Conservation (phyloP, 768 basidiomycete genomes). For the Inosperma sp. region DNA sequence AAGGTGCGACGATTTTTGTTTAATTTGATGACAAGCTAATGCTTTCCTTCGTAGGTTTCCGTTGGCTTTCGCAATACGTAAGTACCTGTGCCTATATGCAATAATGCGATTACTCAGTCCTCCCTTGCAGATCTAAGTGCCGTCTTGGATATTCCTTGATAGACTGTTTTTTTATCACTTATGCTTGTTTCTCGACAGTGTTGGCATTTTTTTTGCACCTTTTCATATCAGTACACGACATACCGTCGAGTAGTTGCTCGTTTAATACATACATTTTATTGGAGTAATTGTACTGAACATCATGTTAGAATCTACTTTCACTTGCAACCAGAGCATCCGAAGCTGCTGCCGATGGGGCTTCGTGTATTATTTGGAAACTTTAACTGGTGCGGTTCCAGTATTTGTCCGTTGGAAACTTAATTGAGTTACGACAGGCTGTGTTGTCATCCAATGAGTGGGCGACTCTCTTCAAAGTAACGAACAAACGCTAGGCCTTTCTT, state of each 20-base stretch:
- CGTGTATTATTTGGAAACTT: no score
- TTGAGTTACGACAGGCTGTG: no score
- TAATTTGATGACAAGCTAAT: conserved; percentile 1
- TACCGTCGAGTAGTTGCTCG: neutral
- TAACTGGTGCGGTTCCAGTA: no score
- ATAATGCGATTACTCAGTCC: conserved; percentile 4
- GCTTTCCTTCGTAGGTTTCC: conserved; percentile 58
- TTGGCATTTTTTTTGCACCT: conserved; percentile 9
- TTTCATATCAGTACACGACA: no score
- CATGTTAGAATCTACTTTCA: no score
- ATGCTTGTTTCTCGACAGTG: conserved; percentile 6
- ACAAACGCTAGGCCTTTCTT: no score
- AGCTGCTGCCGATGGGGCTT: no score
- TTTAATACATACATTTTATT: conserved; percentile 8
- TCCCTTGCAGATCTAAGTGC: conserved; percentile 35
- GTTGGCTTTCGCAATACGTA: conserved; percentile 97
- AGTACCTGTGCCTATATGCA: conserved; percentile 24
- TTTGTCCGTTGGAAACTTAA: no score
- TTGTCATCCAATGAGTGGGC: no score
- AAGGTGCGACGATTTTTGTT: conserved; percentile 51
- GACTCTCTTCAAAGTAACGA: no score
- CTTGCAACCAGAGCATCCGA: no score
- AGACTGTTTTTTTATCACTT: conserved; percentile 11
- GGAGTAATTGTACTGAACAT: no score
- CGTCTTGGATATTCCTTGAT: conserved; percentile 15